phyloP scores from a whole-genome alignment of 106 monocot genomes.

The Posidonia australis region DNA sequence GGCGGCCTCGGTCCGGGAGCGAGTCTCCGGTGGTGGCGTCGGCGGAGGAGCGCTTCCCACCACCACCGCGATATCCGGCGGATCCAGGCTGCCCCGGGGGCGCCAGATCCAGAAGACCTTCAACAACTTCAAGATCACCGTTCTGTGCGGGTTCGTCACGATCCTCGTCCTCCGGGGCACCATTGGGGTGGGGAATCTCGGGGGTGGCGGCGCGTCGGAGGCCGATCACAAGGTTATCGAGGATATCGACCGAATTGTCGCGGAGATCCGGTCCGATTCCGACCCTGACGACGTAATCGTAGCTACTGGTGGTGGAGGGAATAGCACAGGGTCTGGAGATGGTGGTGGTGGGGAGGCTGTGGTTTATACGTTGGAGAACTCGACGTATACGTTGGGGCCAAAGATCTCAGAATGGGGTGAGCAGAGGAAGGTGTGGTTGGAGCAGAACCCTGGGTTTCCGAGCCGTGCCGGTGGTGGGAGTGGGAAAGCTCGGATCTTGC shows the following conservation, averaged over 20 bases:
- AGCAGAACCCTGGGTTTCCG: conserved; percentile 43
- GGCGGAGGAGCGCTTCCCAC: conserved; percentile 6
- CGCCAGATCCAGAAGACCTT: conserved; percentile 61
- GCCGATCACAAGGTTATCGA: conserved; percentile 38
- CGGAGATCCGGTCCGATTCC: conserved; percentile 72
- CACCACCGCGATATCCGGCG: conserved; percentile 4
- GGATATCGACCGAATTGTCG: conserved; percentile 73
- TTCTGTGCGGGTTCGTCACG: conserved; percentile 79
- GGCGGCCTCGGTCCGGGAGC: conserved; percentile 4
- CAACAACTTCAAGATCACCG: conserved; percentile 77
- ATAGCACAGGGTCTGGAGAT: background rate
- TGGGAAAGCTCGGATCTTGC: conserved; percentile 32
- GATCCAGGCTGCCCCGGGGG: conserved; percentile 17
- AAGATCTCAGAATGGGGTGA: conserved; percentile 67
- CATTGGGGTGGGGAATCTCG: conserved; percentile 58
- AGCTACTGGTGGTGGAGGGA: background rate
- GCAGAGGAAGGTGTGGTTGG: conserved; percentile 42
- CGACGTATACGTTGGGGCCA: conserved; percentile 46
- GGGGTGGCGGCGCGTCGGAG: conserved; percentile 7
- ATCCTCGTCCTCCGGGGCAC: conserved; percentile 80
- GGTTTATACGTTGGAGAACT: conserved; percentile 9
- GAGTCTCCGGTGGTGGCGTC: background rate
- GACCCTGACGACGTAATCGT: conserved; percentile 36
- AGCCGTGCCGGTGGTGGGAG: background rate
- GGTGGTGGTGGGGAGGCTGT: conserved; percentile 1